Evolutionary conservation across 2,329 filamentous ascomycete species (phyloP), one percentile per base, ranked within the genome.

Genomic region (Alternaria arbusti): DNA sequence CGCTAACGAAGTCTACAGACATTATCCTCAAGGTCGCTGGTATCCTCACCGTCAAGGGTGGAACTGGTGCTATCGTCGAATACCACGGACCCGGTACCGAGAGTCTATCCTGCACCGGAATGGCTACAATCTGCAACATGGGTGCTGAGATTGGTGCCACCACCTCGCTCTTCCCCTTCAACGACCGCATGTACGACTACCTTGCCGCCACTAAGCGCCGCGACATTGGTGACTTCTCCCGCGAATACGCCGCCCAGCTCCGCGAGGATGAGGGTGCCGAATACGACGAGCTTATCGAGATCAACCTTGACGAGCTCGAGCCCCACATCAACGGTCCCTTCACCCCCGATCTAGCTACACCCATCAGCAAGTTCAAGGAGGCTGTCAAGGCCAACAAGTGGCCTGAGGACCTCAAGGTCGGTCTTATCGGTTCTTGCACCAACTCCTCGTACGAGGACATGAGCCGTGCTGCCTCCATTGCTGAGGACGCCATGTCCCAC

Each of bases 301-400:
- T 99, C 84, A 95, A 99, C 86, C 89, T 99, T 59, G 91, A 89
- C 63, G 92, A 95, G 83, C 91, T 99, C 52, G 96, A 99, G 86
- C 96, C 96, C 71, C 93, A 98, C 82, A 94, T 99, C 86, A 99
- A 99, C 86, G 96, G 96, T 71, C 96, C 96, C 70, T 98, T 98
- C 89, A 99, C 96, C 26, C 96, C 96, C 66, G 96, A 99, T 89
- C 87, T 99, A 84, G 94, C 94, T 59, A 98, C 96, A 8, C 96
- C 96, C 55, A 96, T 99, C 81, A 97, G 93, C 84, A 96, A 97
- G 86, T 97, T 98, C 86, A 93, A 92, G 84, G 91, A 96, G 78
- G 93, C 93, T 72, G 95, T 95, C 78, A 94, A 96, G 86, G 89
- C 90, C 78, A 97, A 99, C 86, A 89, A 90, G 82, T 99, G 96